phyloP scores from a whole-genome alignment of 495 filamentous ascomycete genomes.

The Alectoria sarmentosa region DNA sequence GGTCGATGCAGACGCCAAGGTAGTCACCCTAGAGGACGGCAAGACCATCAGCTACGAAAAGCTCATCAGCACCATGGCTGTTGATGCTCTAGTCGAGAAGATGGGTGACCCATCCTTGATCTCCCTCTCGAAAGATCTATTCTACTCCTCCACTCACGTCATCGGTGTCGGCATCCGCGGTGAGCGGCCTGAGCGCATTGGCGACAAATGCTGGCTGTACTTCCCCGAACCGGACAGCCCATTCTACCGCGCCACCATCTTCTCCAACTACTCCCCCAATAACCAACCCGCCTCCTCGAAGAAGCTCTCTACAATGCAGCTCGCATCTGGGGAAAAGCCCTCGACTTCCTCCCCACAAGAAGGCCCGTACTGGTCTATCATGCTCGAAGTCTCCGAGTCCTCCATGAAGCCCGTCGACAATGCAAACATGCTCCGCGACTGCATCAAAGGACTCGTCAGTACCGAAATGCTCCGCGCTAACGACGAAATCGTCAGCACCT shows the following conservation, averaged over 20 bases:
- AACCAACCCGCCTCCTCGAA: slow-evolving; percentile 81
- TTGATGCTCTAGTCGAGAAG: slow-evolving; percentile 79
- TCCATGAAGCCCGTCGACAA: slow-evolving; percentile 88
- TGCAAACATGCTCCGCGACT: slow-evolving; percentile 75
- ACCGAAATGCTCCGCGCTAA: slow-evolving; percentile 85
- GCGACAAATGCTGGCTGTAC: slow-evolving; percentile 99
- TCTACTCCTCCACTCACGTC: slow-evolving; percentile 96
- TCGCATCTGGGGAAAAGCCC: slow-evolving; percentile 78
- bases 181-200: slow-evolving; percentile 87
- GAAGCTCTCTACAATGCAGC: slow-evolving; percentile 80
- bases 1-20: slow-evolving; percentile 77
- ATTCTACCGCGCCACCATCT: slow-evolving; percentile 99
- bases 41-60: slow-evolving; percentile 88
- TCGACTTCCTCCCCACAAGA: slow-evolving; percentile 57
- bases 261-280: slow-evolving; percentile 99
- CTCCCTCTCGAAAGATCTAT: slow-evolving; percentile 80
- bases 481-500: slow-evolving; percentile 97
- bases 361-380: slow-evolving; percentile 99
- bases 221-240: slow-evolving; percentile 99
- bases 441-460: slow-evolving; percentile 94
- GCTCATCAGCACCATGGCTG: slow-evolving; percentile 93
- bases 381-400: slow-evolving; percentile 97
- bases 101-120: slow-evolving; percentile 83
- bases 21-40: slow-evolving; percentile 74
- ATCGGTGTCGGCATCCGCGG: slow-evolving; percentile 94